A percentile compares a stretch with the other conserved stretches of the same genome.
Evolutionary conservation across 768 basidiomycete genomes (phyloP).

Genomic region (Pulveroboletus sp.): DNA sequence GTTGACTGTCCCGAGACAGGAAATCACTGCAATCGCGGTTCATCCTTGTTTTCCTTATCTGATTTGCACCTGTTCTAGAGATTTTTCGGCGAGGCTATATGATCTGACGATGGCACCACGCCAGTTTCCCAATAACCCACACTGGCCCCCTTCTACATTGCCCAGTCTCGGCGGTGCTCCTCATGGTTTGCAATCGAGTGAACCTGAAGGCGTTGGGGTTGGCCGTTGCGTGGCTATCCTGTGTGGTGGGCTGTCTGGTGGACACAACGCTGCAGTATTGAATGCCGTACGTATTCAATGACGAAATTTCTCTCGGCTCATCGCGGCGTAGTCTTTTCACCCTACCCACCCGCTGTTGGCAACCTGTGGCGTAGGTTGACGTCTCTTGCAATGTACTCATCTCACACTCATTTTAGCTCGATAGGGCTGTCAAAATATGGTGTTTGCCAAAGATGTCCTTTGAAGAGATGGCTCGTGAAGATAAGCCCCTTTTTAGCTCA

Average conservation of each 20-base stretch:
- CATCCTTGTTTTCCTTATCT: slow-evolving; percentile 59
- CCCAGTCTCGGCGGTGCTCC: slow-evolving; percentile 65
- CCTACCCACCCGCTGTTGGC: slow-evolving; percentile 61
- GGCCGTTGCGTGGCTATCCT: slow-evolving; percentile 63
- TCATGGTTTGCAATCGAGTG: slow-evolving; percentile 61
- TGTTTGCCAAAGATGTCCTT: slow-evolving; percentile 40
- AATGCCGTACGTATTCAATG: slow-evolving; percentile 44
- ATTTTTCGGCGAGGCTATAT: slow-evolving; percentile 69
- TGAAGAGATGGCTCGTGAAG: slow-evolving; percentile 52
- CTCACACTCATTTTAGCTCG: slow-evolving; percentile 45
- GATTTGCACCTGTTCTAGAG: slow-evolving; percentile 70
- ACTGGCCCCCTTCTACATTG: slow-evolving; percentile 49
- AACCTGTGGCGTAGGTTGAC: slow-evolving; percentile 65
- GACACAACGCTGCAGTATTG: slow-evolving; percentile 68
- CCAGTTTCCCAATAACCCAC: slow-evolving; percentile 46
- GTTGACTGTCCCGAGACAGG: slow-evolving; percentile 35
- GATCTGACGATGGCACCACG: slow-evolving; percentile 45
- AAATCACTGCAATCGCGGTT: slow-evolving; percentile 66
- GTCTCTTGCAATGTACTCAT: background rate
- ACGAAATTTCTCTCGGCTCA: slow-evolving; percentile 1
- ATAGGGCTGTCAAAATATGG: slow-evolving; percentile 79
- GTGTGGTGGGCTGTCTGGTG: slow-evolving; percentile 69
- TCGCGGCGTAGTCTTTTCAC: slow-evolving; percentile 59
- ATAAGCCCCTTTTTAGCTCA: slow-evolving; percentile 76
- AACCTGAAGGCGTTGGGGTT: slow-evolving; percentile 56